Conservation (phyloP, 2,329 filamentous ascomycete species). For the Paraphaeosphaeria minitans region DNA sequence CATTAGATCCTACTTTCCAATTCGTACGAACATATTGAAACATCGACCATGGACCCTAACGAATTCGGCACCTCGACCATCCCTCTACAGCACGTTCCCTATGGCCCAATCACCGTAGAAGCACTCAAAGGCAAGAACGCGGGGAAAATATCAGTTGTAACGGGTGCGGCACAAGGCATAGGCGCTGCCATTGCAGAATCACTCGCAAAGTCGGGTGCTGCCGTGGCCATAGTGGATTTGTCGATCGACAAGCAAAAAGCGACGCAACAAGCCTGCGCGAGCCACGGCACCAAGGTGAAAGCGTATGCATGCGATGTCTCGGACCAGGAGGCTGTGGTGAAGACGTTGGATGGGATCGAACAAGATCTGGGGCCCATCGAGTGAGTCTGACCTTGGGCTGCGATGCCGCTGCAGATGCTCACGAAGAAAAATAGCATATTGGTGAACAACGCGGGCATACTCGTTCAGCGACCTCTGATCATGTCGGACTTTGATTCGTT, state of each 20-base stretch:
- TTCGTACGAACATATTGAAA: background rate
- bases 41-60: slow-evolving; percentile 26
- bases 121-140: slow-evolving; percentile 24
- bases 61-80: slow-evolving; percentile 30
- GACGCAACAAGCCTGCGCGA: slow-evolving; percentile 30
- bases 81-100: slow-evolving; percentile 25
- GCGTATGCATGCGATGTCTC: slow-evolving; percentile 33
- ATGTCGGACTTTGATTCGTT: slow-evolving; percentile 34
- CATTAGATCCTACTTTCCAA: background rate
- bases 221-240: slow-evolving; percentile 34
- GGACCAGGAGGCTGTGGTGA: slow-evolving; percentile 17
- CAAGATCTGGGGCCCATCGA: slow-evolving; percentile 30
- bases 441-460: slow-evolving; percentile 38
- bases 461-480: slow-evolving; percentile 32
- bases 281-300: slow-evolving; percentile 25
- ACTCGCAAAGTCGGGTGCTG: slow-evolving; percentile 33
- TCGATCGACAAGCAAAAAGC: slow-evolving; percentile 21
- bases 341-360: slow-evolving; percentile 24
- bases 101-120: slow-evolving; percentile 22
- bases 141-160: slow-evolving; percentile 35
- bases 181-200: slow-evolving; percentile 35
- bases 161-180: slow-evolving; percentile 36
- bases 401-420: background rate
- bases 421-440: slow-evolving; percentile 19
- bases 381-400: slow-evolving; percentile 1